Conservation (phyloP, 1,139 yeast genomes). For the Pichia terricola region DNA sequence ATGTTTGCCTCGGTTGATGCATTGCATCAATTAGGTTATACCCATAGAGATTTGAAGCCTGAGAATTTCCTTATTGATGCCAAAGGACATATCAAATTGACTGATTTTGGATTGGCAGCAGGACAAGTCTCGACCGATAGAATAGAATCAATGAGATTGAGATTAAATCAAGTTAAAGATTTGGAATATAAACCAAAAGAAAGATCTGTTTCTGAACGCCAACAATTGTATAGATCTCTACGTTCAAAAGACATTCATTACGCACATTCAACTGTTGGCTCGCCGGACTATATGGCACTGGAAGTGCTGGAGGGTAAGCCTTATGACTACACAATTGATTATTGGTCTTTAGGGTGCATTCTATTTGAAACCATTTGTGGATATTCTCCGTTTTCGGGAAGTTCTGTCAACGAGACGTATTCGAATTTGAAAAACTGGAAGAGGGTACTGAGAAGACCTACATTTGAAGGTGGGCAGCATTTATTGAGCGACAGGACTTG, state of each 20-base stretch:
- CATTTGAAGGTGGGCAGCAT: slow-evolving; percentile 80
- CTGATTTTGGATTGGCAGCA: slow-evolving; percentile 96
- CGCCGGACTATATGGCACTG: slow-evolving; percentile 98
- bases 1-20: slow-evolving; percentile 95
- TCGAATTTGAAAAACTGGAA: slow-evolving; percentile 91
- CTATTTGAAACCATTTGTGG: slow-evolving; percentile 88
- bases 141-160: slow-evolving; percentile 84
- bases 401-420: slow-evolving; percentile 89
- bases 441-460: slow-evolving; percentile 80
- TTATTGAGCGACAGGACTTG: slow-evolving; percentile 97
- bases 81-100: slow-evolving; percentile 89
- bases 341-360: slow-evolving; percentile 98
- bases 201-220: slow-evolving; percentile 78
- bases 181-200: slow-evolving; percentile 65
- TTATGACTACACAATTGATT: slow-evolving; percentile 93
- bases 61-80: slow-evolving; percentile 93
- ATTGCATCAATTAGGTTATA: slow-evolving; percentile 87
- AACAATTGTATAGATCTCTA: slow-evolving; percentile 67
- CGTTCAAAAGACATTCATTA: slow-evolving; percentile 59
- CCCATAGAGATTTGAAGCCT: slow-evolving; percentile 95
- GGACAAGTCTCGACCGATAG: slow-evolving; percentile 91
- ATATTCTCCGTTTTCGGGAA: slow-evolving; percentile 94
- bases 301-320: slow-evolving; percentile 92
- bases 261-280: slow-evolving; percentile 94
- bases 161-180: slow-evolving; percentile 72